Evolutionary conservation across 768 basidiomycete genomes (phyloP).

Genomic region (Xerocomellus amylosporus): DNA sequence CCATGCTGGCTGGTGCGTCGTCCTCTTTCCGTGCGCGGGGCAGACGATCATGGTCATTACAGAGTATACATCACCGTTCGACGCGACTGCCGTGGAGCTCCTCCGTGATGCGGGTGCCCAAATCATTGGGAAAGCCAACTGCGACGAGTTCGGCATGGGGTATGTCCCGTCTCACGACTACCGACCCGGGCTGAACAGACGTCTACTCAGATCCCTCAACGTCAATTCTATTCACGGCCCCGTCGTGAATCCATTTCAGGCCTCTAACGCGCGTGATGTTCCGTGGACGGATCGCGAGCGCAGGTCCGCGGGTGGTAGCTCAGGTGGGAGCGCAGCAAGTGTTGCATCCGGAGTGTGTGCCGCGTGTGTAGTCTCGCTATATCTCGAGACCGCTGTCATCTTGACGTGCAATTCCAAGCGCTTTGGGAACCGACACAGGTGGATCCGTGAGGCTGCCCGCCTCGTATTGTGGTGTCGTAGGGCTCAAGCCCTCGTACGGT

Average conservation of each 20-base stretch:
- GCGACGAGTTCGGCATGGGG: conserved; percentile 99
- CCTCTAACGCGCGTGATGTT: conserved; percentile 11
- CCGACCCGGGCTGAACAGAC: background rate
- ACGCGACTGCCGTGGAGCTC: conserved; percentile 77
- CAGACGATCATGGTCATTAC: background rate
- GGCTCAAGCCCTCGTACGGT: conserved; percentile 94
- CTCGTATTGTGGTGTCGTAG: conserved; percentile 88
- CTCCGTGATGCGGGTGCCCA: conserved; percentile 60
- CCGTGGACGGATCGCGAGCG: conserved; percentile 34
- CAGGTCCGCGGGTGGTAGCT: conserved; percentile 87
- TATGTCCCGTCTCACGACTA: conserved; percentile 34
- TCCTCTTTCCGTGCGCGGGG: background rate
- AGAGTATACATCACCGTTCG: conserved; percentile 80
- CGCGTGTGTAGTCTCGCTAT: conserved; percentile 55
- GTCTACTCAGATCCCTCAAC: conserved; percentile 64
- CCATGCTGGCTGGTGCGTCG: conserved; percentile 60
- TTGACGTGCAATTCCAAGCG: conserved; percentile 44
- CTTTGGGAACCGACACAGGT: conserved; percentile 92
- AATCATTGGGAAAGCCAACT: conserved; percentile 87
- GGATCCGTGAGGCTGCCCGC: conserved; percentile 93
- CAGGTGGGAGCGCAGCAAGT: conserved; percentile 92
- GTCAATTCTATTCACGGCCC: conserved; percentile 70
- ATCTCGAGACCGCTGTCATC: background rate
- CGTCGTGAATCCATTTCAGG: conserved; percentile 70
- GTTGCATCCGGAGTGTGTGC: conserved; percentile 82